Percentiles rank a stretch among this genome's conserved stretches.
These are phyloP conservation scores for Trichophyton verrucosum DNA, from an alignment of 2,329 filamentous ascomycete species.

Conservation along the genomic window DNA sequence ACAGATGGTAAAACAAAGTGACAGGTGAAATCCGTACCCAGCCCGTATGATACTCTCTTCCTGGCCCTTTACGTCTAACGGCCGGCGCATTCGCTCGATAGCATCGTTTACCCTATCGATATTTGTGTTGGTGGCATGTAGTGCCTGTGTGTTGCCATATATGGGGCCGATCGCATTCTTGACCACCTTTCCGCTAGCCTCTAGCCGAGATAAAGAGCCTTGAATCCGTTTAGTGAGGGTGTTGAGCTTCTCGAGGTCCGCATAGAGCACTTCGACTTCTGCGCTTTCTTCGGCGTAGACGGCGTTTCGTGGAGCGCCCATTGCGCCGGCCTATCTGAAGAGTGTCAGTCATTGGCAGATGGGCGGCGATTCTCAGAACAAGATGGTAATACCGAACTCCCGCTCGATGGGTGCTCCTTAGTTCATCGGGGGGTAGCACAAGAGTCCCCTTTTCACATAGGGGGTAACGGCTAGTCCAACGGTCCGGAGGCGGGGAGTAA, in stretches of 20 bases:
- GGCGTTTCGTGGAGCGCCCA: slow-evolving; percentile 45
- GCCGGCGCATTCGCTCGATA: slow-evolving; percentile 78
- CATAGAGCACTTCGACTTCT: slow-evolving; percentile 54
- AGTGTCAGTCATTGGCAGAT: background rate
- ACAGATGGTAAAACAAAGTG: background rate
- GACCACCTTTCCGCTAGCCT: slow-evolving; percentile 79
- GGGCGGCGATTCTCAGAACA: background rate
- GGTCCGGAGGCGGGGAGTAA: background rate
- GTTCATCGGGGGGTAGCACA: background rate
- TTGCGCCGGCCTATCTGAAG: slow-evolving; percentile 17
- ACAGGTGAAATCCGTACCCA: slow-evolving; percentile 39
- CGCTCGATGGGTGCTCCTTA: background rate
- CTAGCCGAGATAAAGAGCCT: slow-evolving; percentile 68
- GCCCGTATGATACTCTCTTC: slow-evolving; percentile 85
- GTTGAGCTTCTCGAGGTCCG: slow-evolving; percentile 78
- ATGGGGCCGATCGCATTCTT: slow-evolving; percentile 86
- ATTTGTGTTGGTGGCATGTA: slow-evolving; percentile 81
- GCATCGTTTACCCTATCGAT: slow-evolving; percentile 75
- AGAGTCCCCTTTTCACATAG: background rate
- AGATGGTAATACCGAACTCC: background rate
- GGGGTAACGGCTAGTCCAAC: background rate
- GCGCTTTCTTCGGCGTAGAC: slow-evolving; percentile 54
- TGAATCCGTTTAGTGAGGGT: slow-evolving; percentile 93
- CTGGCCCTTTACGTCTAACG: slow-evolving; percentile 80
- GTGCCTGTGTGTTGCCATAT: slow-evolving; percentile 77